phyloP scores from a whole-genome alignment of 1,284 basidiomycete genomes.

The Tranzscheliella williamsii region DNA sequence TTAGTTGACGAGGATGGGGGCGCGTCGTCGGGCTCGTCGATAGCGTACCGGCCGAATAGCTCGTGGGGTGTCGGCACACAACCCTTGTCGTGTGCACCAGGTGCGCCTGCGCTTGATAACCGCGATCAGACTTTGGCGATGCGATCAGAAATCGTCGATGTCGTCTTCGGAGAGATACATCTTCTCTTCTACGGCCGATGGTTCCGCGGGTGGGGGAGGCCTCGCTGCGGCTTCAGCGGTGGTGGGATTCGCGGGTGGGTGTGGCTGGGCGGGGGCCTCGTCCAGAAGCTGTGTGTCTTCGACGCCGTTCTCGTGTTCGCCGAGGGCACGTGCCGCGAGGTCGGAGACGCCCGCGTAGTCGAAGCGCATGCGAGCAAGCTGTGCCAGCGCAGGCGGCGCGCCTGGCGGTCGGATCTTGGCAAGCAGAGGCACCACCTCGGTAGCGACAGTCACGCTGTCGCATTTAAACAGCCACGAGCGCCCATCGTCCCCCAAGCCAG shows the following conservation, averaged over 20 bases:
- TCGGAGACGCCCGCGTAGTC: slow-evolving; percentile 29
- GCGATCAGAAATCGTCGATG: slow-evolving; percentile 24
- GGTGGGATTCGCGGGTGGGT: too few relatives aligned
- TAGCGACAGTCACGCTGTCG: slow-evolving; percentile 12
- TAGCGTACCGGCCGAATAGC: too few relatives aligned
- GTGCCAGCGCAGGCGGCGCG: slow-evolving; percentile 1
- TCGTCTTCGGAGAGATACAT: slow-evolving; percentile 30
- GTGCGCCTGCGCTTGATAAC: too few relatives aligned
- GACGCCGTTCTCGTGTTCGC: slow-evolving; percentile 23
- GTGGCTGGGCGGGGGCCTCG: too few relatives aligned
- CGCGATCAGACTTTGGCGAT: too few relatives aligned
- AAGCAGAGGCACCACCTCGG: slow-evolving; percentile 29
- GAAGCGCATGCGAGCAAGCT: slow-evolving; percentile 21
- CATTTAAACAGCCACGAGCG: slow-evolving; percentile 4
- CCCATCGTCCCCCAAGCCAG: slow-evolving; percentile 7
- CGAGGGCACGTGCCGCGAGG: slow-evolving; percentile 11
- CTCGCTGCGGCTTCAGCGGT: too few relatives aligned
- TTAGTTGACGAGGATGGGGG: too few relatives aligned
- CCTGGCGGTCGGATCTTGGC: slow-evolving; percentile 17
- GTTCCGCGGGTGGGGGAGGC: too few relatives aligned
- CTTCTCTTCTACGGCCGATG: slow-evolving; percentile 6
- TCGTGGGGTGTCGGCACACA: too few relatives aligned
- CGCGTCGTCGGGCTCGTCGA: too few relatives aligned
- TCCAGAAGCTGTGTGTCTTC: too few relatives aligned
- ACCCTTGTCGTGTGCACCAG: too few relatives aligned